These are phyloP conservation scores for Ambrosiella cleistominuta DNA, from an alignment of 2,329 filamentous ascomycete species.

Conservation along the genomic window DNA sequence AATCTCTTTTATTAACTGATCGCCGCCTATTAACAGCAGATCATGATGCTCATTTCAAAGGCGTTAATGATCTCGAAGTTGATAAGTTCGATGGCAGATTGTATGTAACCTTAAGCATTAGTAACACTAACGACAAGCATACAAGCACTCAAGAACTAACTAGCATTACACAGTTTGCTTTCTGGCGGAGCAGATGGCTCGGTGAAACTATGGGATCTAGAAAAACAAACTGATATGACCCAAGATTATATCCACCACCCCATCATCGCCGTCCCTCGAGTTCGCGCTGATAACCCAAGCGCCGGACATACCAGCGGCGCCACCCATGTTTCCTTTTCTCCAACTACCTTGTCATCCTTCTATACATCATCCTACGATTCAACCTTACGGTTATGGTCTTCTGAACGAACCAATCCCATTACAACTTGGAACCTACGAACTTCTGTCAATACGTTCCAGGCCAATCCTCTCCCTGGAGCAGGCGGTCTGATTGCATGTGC, in stretches of 20 bases:
- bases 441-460: conserved; percentile 58
- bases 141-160: not conserved
- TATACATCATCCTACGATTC: conserved; percentile 65
- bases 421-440: conserved; percentile 51
- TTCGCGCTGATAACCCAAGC: conserved; percentile 17
- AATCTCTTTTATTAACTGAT: not conserved
- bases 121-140: not conserved
- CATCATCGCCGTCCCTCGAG: conserved; percentile 31
- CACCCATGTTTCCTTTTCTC: conserved; percentile 61
- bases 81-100: conserved; percentile 68
- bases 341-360: conserved; percentile 59
- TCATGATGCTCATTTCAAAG: conserved; percentile 49
- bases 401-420: conserved; percentile 39
- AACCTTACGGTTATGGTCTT: conserved; percentile 58
- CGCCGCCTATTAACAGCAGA: not conserved
- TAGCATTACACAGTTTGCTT: conserved; percentile 40
- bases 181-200: conserved; percentile 76
- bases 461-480: conserved; percentile 44
- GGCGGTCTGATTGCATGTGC: conserved; percentile 73
- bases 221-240: conserved; percentile 31
- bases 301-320: conserved; percentile 49
- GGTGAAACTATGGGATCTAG: conserved; percentile 75
- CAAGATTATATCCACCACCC: conserved; percentile 35
- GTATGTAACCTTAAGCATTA: conserved; percentile 24
- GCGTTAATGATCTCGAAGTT: conserved; percentile 61